Evolutionary conservation across 176 grass and related monocot genomes (phyloP), one percentile per base, ranked within the genome.

Genomic region (Cocos nucifera): DNA sequence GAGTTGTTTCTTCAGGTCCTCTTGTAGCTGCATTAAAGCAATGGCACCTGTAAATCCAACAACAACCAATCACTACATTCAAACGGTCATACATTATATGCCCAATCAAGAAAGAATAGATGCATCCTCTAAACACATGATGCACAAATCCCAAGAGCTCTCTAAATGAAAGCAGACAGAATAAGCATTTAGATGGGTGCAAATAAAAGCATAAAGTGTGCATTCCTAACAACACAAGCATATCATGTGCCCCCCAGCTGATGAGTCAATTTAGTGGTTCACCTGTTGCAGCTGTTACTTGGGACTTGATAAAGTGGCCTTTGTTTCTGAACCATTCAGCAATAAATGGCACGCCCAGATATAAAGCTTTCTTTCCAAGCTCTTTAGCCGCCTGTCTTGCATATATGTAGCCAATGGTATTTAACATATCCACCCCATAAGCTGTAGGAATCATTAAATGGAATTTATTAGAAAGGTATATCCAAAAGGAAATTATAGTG

Each of bases 241-340:
- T 44, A 14, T 44, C 2, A 44, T 44, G 9, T 12, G 35, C 35
- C 35, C 35, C 10, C 35, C 9, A 44, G 35, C 6, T 12, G 35
- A 44, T 44, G 0, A 44, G 7, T 9, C 35, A 44, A 44, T 12
- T 44, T 44, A 44, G 35, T 44, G 35, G 5, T 59, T 70, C 68
- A 90, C 87, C 87, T 77, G 93, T 79, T 35, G 93, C 93, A 51
- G 93, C 87, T 59, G 87, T 98, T 71, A 92, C 87, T 85, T 98
- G 93, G 32, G 93, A 98, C 80, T 89, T 98, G 66, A 98, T 92
- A 67, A 92, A 98, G 63, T 98, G 93, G 6, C 93, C 93, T 78
- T 98, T 98, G 59, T 91, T 89, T 75, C 93, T 98, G 72, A 92
- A 98, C 87, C 93, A 92, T 88, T 92, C 87, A 57, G 87, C 93